A percentile compares a stretch with the other conserved stretches of the same genome.
Evolutionary conservation across 805 yeast species (phyloP).

Genomic region (Yamadazyma kitorensis): DNA sequence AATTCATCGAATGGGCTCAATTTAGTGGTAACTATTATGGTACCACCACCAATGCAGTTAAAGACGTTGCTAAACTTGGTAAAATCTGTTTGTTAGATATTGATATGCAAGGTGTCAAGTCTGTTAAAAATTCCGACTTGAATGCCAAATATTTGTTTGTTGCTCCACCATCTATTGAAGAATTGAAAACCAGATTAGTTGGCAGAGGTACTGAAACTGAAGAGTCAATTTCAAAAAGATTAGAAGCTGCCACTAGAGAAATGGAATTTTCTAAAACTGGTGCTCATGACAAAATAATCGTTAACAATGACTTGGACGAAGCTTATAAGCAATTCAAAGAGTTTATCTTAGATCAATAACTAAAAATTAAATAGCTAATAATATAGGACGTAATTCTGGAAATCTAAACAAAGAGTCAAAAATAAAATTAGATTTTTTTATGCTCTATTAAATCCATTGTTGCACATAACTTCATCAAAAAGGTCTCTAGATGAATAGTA

Average conservation of each 20-base stretch:
- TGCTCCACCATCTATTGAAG: conserved; percentile 90
- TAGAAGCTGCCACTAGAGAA: conserved; percentile 84
- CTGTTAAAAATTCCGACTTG: conserved; percentile 78
- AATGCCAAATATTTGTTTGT: conserved; percentile 84
- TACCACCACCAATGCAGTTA: conserved; percentile 82
- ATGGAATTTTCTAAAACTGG: conserved; percentile 86
- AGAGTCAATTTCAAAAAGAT: conserved; percentile 80
- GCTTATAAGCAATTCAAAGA: conserved; percentile 81
- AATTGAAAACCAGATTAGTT: conserved; percentile 67
- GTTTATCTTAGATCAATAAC: conserved; percentile 56
- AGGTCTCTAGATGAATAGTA: no score
- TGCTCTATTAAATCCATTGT: no score
- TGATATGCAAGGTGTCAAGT: conserved; percentile 98
- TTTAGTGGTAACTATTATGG: conserved; percentile 98
- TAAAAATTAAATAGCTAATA: no score
- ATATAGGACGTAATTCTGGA: no score
- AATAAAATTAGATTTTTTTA: no score
- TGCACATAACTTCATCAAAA: no score
- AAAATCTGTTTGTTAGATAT: conserved; percentile 89
- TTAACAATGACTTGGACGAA: conserved; percentile 87
- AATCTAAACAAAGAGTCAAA: no score
- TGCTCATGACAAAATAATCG: conserved; percentile 85
- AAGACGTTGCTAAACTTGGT: conserved; percentile 62
- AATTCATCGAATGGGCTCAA: conserved; percentile 96
- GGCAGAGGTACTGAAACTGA: conserved; percentile 95